Evolutionary conservation across 2,329 filamentous ascomycete species (phyloP), one percentile per base, ranked within the genome.

Genomic region (Xylaria sp.): DNA sequence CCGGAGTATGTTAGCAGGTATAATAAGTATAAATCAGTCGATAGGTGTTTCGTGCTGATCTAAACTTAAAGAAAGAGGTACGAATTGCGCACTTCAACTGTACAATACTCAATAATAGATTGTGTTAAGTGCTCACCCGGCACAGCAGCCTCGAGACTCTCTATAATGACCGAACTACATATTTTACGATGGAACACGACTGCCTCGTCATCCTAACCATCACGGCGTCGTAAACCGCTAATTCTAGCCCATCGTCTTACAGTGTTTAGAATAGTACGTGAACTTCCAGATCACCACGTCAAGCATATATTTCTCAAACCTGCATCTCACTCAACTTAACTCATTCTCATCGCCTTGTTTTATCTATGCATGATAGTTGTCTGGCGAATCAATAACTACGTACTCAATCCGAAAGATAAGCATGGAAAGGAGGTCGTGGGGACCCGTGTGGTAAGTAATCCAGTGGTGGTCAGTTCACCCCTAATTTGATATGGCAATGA

Each of bases 1-100:
- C 7, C 38, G 31, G 40, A 33, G 23, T 48, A 53, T 31, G 42
- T 44, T 60, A 48, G 11, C 26, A 38, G n/a, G n/a, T 60, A 48
- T 48, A 56, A 15, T 23, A 23, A 23, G 31, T 56, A 59, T 60
- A 64, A 49, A 63, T 42, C 23, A 26, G 40, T 48, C 1, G 1
- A 51, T 40, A 58, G 4, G n/a, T 44, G 7, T 48, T 38, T 5
- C 20, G 26, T 49, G 3, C 49, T 28, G 31, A 38, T 26, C 17
- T 33, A 26, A 11, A 6, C n/a, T 31, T n/a, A 42, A 7, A 23
- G 10, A 42, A 7, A 23, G 10, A 28, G 11, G 20, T 11, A 28
- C 17, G 4, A 42, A 5, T 10, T 42, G 3, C 36, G 26, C 40
- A 26, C n/a, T 10, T 42, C 36, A 10, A 13, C 54, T 42, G 33